These are phyloP conservation scores for Helianthus tuberosus DNA, from an alignment of 129 eudicot species.

Conservation along the genomic window DNA sequence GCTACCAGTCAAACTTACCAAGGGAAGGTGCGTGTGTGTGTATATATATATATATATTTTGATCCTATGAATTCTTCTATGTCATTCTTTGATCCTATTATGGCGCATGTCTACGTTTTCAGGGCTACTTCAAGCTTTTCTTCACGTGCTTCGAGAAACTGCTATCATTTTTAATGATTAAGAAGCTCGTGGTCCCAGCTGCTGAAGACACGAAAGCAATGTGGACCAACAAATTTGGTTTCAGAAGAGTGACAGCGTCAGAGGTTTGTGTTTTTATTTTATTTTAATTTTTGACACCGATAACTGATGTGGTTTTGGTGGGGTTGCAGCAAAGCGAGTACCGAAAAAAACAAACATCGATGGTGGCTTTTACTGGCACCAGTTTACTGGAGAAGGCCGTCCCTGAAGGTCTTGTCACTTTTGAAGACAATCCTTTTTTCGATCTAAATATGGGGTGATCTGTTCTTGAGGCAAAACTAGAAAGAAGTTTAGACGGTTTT, in stretches of 20 bases:
- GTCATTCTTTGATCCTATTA: neutral
- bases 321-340: neutral
- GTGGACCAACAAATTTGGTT: conserved; percentile 73
- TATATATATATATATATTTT: no score
- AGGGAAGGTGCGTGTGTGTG: conserved; percentile 48
- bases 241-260: conserved; percentile 38
- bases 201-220: conserved; percentile 63
- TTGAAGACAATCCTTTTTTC: neutral
- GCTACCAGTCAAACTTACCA: conserved; percentile 70
- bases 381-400: neutral
- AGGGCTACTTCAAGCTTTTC: conserved; percentile 81
- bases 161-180: conserved; percentile 51
- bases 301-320: neutral
- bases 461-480: neutral
- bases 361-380: conserved; percentile 3
- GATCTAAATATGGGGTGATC: neutral
- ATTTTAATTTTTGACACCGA: neutral
- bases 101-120: conserved; percentile 1
- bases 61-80: neutral
- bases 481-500: neutral
- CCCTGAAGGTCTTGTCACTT: neutral
- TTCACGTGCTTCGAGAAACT: conserved; percentile 77
- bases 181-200: conserved; percentile 76
- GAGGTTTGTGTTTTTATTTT: conserved; percentile 31
- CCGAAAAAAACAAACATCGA: neutral